Percentiles rank a stretch among this genome's conserved stretches.
Conservation (phyloP, 345 rosid genomes). For the Populus pruinosa region DNA sequence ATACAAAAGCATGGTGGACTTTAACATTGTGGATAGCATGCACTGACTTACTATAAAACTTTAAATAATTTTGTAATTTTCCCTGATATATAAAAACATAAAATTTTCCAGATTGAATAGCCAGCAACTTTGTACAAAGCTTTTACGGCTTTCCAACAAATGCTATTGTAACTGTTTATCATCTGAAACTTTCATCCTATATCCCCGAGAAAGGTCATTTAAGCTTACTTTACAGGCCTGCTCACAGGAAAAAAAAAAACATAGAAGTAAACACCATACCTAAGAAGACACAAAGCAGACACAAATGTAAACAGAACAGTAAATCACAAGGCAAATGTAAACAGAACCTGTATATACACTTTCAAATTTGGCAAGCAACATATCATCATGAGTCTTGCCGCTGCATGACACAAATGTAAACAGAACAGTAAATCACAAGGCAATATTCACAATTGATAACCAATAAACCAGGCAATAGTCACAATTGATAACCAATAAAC, state of each 20-base stretch:
- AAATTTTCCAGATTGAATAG: neutral
- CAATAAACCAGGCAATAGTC: constrained; percentile 1
- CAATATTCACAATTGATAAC: neutral
- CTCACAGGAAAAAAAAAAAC: neutral
- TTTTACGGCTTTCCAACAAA: neutral
- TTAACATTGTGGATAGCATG: neutral
- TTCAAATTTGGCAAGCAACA: constrained; percentile 76
- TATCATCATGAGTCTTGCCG: constrained; percentile 74
- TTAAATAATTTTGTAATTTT: neutral
- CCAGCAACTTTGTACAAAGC: neutral
- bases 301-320: too few relatives aligned
- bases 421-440: constrained; percentile 10
- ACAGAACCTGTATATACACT: constrained; percentile 86
- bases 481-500: neutral
- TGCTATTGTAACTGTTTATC: neutral
- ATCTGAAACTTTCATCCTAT: neutral
- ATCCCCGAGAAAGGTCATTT: neutral
- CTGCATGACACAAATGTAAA: constrained; percentile 42
- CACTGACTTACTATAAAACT: neutral
- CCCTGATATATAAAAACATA: neutral
- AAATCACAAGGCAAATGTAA: too few relatives aligned
- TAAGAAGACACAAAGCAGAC: constrained; percentile 62
- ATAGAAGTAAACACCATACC: constrained; percentile 32
- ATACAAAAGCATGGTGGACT: neutral
- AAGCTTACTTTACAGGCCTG: neutral